Evolutionary conservation across 148 eudicot species (phyloP).

Genomic region (Rhododendron griersonianum): DNA sequence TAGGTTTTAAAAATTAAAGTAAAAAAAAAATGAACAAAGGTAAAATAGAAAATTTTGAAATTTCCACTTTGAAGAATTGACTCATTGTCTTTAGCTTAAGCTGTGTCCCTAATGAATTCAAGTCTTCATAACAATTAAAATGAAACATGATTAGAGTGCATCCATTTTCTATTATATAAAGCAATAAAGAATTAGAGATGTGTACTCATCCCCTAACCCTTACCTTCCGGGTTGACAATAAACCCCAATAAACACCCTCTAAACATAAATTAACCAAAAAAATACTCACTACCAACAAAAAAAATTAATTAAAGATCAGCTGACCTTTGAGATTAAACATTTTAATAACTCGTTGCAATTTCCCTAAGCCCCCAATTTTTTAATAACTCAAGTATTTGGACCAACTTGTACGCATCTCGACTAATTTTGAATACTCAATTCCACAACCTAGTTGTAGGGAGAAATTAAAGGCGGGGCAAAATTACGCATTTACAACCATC

Average conservation of each 20-base stretch:
- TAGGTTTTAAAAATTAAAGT: too few species aligned
- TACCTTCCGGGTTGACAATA: not conserved
- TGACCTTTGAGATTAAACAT: not conserved
- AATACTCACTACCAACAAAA: not conserved
- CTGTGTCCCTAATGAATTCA: not conserved
- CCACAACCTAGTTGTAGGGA: too few species aligned
- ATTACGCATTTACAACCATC: too few species aligned
- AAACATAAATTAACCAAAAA: not conserved
- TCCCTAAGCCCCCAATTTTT: not conserved
- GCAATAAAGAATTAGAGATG: not conserved
- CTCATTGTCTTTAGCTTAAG: too few species aligned
- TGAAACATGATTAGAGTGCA: not conserved
- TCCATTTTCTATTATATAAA: not conserved
- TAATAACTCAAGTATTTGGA: not conserved
- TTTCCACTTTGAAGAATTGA: not conserved
- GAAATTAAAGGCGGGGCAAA: too few species aligned
- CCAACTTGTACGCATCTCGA: too few species aligned
- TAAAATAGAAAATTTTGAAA: not conserved
- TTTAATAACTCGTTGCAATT: not conserved
- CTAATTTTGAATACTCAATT: too few species aligned
- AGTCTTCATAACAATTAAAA: not conserved
- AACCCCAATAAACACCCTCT: not conserved
- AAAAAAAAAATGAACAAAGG: not conserved
- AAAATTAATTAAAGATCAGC: not conserved
- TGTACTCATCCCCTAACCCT: not conserved